These are phyloP conservation scores for Comarum palustre DNA, from an alignment of 306 rosid genomes.

Conservation along the genomic window DNA sequence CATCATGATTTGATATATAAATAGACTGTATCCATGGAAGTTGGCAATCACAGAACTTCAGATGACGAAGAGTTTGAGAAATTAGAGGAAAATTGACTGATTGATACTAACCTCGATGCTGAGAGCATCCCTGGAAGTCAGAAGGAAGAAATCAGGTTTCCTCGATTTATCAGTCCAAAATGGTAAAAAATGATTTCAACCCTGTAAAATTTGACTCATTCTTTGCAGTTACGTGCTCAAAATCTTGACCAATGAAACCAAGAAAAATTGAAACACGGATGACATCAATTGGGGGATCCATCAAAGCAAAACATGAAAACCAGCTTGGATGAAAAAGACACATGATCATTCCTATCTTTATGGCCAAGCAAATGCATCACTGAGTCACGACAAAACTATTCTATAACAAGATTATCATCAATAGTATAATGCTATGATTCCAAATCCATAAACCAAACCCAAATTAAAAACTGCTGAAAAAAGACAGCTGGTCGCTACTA, in stretches of 20 bases:
- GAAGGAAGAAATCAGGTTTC: no score
- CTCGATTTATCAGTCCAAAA: not conserved
- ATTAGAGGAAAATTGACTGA: no score
- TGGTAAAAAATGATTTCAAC: no score
- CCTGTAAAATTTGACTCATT: not conserved
- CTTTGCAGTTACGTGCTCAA: not conserved
- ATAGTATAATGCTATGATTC: not conserved
- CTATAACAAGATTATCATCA: not conserved
- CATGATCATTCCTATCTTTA: not conserved
- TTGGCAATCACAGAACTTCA: not conserved
- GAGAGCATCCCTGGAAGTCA: not conserved
- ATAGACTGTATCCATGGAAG: no score
- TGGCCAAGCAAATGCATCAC: not conserved
- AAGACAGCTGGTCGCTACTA: conserved; percentile 25
- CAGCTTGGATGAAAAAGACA: not conserved
- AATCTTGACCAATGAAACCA: not conserved
- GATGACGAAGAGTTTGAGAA: not conserved
- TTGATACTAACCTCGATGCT: no score
- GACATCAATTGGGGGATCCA: not conserved
- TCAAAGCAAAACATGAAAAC: not conserved
- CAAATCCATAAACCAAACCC: not conserved
- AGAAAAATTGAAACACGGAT: no score
- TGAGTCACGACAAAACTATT: not conserved
- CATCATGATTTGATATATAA: not conserved
- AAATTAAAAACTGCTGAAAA: conserved; percentile 25